Evolutionary conservation across 1,284 basidiomycete genomes (phyloP), one percentile per base, ranked within the genome.

Genomic region (Cryptococcus depauperatus): DNA sequence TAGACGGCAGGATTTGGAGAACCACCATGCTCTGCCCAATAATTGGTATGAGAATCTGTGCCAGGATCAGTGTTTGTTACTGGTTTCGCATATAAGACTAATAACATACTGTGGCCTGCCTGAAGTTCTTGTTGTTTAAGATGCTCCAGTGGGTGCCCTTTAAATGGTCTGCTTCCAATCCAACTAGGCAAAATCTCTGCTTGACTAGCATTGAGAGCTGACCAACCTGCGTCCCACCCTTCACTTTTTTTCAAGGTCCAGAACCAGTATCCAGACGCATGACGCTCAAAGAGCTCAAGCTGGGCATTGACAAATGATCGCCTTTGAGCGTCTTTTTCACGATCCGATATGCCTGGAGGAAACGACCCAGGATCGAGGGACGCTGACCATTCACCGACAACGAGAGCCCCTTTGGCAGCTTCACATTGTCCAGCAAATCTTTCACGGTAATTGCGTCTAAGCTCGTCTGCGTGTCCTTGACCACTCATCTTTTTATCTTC

Each of bases 341-440:
- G 68, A 14, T 69, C 73, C 57, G 77, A 57, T 22, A 64, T 62
- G 35, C 69, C 71, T 5, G 69, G 73, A 22, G 69, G 70, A 28
- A 85, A 67, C 1, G 82, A 83, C 1, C 75, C 74, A 0, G 80
- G 80, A 61, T 86, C 84, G 27, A 92, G 71, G 0, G 81, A 85
- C 0, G 80, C 85, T 8, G 81, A 83, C 82, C 85, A 92, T 63
- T 93, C 89, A n/a, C 80, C 85, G 0, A 91, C 75, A 41, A 91
- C 75, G 11, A 91, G 53, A 1, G 76, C 81, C 1, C 79, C 79
- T 73, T 76, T 47, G 62, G 75, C 40, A 67, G 67, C 40, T 9
- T 57, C 41, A 23, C 54, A 52, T 41, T 62, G 52, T 3, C 39
- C 35, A 2, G 18, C 41, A 30, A 66, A 59, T 16, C 41, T 47